These are phyloP conservation scores for Apiotrichum laibachii DNA, from an alignment of 1,284 basidiomycete genomes.

Conservation along the genomic window DNA sequence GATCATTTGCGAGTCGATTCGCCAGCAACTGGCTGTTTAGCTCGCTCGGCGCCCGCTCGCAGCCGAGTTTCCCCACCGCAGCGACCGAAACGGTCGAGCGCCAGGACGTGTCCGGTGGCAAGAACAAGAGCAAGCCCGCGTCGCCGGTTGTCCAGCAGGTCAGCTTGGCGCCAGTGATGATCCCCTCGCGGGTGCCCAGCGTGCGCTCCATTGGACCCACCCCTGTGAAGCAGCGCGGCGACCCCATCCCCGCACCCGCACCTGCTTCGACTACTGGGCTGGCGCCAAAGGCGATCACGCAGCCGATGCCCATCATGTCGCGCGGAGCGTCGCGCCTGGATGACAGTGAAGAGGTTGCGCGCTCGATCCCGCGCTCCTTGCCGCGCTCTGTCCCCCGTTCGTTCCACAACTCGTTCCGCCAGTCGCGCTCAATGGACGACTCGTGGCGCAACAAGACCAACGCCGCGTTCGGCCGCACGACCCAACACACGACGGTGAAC, in stretches of 20 bases:
- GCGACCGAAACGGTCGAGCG: conserved; percentile 35
- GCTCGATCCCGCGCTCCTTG: conserved; percentile 16
- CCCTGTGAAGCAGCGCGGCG: conserved; percentile 5
- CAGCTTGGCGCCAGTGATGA: conserved; percentile 7
- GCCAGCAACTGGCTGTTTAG: conserved; percentile 44
- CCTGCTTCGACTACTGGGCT: not conserved
- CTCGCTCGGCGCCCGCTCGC: conserved; percentile 31
- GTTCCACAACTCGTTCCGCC: conserved; percentile 17
- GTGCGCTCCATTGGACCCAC: not conserved
- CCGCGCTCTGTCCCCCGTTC: conserved; percentile 16
- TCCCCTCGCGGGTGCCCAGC: not conserved
- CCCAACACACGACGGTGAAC: conserved; percentile 45
- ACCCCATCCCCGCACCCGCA: no score
- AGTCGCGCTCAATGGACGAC: conserved; percentile 32
- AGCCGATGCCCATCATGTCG: conserved; percentile 40
- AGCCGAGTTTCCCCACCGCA: conserved; percentile 40
- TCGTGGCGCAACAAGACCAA: conserved; percentile 39
- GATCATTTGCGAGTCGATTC: conserved; percentile 40
- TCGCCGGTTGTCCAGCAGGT: conserved; percentile 4
- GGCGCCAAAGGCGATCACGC: conserved; percentile 17
- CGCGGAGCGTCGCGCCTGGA: conserved; percentile 19
- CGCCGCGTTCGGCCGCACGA: conserved; percentile 33
- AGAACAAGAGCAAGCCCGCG: conserved; percentile 6
- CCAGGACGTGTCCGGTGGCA: conserved; percentile 30
- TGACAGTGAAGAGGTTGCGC: conserved; percentile 22